Percentiles rank a stretch among this genome's conserved stretches.
phyloP scores from a whole-genome alignment of 495 filamentous ascomycete species.

The Penicillium longicatenatum region DNA sequence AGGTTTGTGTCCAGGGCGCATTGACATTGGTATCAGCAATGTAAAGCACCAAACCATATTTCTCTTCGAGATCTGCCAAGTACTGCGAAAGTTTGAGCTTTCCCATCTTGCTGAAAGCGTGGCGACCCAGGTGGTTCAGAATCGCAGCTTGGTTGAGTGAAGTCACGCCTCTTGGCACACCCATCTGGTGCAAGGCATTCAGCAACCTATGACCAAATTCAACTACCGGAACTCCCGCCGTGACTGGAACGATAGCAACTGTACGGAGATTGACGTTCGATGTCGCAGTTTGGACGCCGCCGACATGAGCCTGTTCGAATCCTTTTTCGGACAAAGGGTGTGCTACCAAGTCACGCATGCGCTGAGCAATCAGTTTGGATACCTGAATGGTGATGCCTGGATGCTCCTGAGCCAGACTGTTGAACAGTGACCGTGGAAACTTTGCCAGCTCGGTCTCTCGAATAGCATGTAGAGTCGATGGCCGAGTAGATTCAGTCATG shows the following conservation, averaged over 20 bases:
- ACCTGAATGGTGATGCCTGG: slow-evolving; percentile 98
- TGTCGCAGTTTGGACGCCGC: slow-evolving; percentile 67
- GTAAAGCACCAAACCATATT: slow-evolving; percentile 93
- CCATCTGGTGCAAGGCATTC: slow-evolving; percentile 84
- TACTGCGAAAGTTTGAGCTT: slow-evolving; percentile 96
- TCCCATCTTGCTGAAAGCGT: slow-evolving; percentile 96
- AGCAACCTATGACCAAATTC: slow-evolving; percentile 93
- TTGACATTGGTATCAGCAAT: slow-evolving; percentile 97
- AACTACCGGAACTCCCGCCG: slow-evolving; percentile 87
- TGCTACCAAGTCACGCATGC: slow-evolving; percentile 88
- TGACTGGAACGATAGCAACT: slow-evolving; percentile 88
- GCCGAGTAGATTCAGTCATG: slow-evolving; percentile 87
- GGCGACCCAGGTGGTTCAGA: slow-evolving; percentile 87
- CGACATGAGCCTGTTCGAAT: slow-evolving; percentile 57
- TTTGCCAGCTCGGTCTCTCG: slow-evolving; percentile 95
- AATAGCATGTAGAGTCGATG: slow-evolving; percentile 91
- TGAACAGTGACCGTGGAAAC: slow-evolving; percentile 94
- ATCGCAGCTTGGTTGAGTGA: slow-evolving; percentile 93
- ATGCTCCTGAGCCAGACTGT: slow-evolving; percentile 94
- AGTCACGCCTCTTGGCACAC: slow-evolving; percentile 83
- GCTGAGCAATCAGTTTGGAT: slow-evolving; percentile 94
- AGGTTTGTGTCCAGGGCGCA: slow-evolving; percentile 97
- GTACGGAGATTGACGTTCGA: slow-evolving; percentile 92
- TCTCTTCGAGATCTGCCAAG: slow-evolving; percentile 94
- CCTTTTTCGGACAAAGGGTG: slow-evolving; percentile 70